These are phyloP conservation scores for Sporothrix pallida DNA, from an alignment of 2,329 filamentous ascomycete species.

Conservation along the genomic window DNA sequence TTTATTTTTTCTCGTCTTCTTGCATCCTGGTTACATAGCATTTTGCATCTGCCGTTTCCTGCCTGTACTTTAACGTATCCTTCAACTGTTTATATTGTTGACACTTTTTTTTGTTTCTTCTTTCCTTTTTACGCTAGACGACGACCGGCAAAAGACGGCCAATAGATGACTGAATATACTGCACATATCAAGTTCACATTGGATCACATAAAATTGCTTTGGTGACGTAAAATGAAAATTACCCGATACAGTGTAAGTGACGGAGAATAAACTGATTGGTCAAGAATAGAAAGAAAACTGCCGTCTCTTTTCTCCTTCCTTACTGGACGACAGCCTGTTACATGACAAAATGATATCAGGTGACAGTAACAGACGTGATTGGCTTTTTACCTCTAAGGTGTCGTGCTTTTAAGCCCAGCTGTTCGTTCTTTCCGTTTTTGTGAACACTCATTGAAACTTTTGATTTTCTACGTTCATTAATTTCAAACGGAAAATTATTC, in stretches of 20 bases:
- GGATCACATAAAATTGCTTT: not conserved
- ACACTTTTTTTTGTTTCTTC: not conserved
- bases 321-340: not conserved
- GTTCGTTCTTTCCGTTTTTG: too few species aligned
- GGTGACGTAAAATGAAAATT: not conserved
- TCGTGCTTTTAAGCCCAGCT: too few species aligned
- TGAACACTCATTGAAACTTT: too few species aligned
- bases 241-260: constrained; percentile 12
- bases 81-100: not conserved
- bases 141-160: not conserved
- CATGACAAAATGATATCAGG: not conserved
- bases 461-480: too few species aligned
- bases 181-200: not conserved
- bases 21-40: not conserved
- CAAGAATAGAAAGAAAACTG: not conserved
- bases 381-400: not conserved
- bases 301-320: not conserved
- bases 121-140: constrained; percentile 6
- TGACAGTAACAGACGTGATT: not conserved
- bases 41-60: too few species aligned
- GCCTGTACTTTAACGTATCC: too few species aligned
- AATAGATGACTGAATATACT: not conserved
- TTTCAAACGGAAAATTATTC: too few species aligned
- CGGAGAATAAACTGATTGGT: constrained; percentile 2
- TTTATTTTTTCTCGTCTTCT: not conserved